Conservation (phyloP, 169 alveolate species). For the Theileria orientalis region DNA sequence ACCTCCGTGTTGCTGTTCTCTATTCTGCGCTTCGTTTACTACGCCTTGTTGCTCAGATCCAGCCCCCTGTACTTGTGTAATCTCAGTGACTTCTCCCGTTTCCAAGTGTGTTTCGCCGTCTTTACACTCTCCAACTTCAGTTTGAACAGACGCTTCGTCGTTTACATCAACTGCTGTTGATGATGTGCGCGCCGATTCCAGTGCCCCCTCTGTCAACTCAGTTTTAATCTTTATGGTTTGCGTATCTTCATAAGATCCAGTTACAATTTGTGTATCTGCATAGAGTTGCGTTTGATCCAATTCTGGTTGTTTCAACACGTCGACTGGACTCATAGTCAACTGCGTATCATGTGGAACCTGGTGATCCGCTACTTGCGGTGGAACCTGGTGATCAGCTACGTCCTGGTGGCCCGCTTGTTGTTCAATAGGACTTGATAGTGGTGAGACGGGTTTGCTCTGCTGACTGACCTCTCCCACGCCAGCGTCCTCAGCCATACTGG, state of each 20-base stretch:
- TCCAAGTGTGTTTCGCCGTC: not conserved
- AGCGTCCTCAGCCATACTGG: too few relatives aligned
- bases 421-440: too few relatives aligned
- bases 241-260: not conserved
- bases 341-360: too few relatives aligned
- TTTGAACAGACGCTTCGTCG: not conserved
- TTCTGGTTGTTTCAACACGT: conserved; percentile 19
- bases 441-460: too few relatives aligned
- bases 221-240: not conserved
- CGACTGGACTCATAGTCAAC: too few relatives aligned
- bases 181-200: not conserved
- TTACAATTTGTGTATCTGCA: not conserved
- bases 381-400: too few relatives aligned
- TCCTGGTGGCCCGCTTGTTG: too few relatives aligned
- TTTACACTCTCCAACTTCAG: conserved; percentile 9
- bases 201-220: not conserved
- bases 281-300: not conserved
- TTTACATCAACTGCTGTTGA: not conserved
- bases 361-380: too few relatives aligned
- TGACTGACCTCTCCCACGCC: too few relatives aligned
- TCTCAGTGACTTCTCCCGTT: not conserved
- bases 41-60: too few relatives aligned
- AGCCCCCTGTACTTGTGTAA: not conserved
- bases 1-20: too few relatives aligned
- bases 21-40: too few relatives aligned